Base-by-base conservation (phyloP, 139 green algal genomes). In the Picochlorum sp. region DNA sequence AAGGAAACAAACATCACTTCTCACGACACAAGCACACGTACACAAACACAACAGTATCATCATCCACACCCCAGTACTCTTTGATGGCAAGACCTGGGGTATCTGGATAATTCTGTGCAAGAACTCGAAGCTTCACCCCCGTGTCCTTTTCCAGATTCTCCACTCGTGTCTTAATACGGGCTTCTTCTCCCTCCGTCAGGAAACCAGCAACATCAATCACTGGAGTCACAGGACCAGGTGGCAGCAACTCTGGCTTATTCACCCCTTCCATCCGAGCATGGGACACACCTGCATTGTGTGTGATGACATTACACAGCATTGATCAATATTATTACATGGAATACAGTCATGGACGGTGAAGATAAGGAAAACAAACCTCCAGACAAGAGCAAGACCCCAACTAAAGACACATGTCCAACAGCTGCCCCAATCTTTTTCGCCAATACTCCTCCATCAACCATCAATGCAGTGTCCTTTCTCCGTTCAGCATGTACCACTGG, bases 21-120 rank as follows among this genome's bases (percentile, higher is more conserved):
- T 58, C 16, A 54, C 56, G 15, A 54, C 47, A 89, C 89, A 5
- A 86, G 88, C 7, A 97, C 91, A 89, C 89, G 7, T 88, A 91
- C 7, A 97, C 91, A 69, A 97, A 92, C 21, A 98, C 90, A 2
- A 98, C 75, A 1, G 90, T 96, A 69, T 89, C 77, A 34, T 87
- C 91, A 66, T 99, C 94, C 14, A 99, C 94, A 1, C 69, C 72
- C 94, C 94, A 99, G 73, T 88, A 99, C 50, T 99, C 91, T 41
- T 83, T 87, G 30, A 98, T 85, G 0, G 92, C 92, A 13, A 96
- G 71, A 15, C 91, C 89, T 45, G 91, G 92, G 9, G 92, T 97
- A 24, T 97, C 79, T 0, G 94, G 94, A 73, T 98, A 99, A 77
- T 92, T 98, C 62, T 99, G 94, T 2, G 90, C 87, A 45, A 99